phyloP scores from a whole-genome alignment of 2,329 filamentous ascomycete species.

The Cladophialophora psammophila region DNA sequence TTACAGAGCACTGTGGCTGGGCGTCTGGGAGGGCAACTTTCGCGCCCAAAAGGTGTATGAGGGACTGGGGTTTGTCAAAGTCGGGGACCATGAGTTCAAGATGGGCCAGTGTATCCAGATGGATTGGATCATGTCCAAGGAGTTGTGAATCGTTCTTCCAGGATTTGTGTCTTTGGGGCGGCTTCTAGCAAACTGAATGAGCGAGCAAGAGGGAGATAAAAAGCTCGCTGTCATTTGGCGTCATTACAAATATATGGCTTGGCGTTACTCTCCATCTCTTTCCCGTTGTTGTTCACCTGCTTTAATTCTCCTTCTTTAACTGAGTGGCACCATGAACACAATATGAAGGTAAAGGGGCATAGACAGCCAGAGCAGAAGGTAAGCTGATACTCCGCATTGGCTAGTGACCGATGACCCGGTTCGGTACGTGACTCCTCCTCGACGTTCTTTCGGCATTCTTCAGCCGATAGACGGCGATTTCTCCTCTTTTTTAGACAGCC shows the following conservation, averaged over 20 bases:
- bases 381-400: too few species aligned
- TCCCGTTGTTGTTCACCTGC: too few species aligned
- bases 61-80: slow-evolving; percentile 29
- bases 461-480: neutral
- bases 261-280: neutral
- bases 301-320: too few species aligned
- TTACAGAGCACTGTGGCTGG: slow-evolving; percentile 34
- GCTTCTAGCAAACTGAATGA: neutral
- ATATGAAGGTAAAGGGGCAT: too few species aligned
- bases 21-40: slow-evolving; percentile 40
- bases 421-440: neutral
- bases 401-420: neutral
- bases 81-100: slow-evolving; percentile 37
- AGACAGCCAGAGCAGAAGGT: too few species aligned
- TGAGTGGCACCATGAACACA: too few species aligned
- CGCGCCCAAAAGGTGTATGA: slow-evolving; percentile 36
- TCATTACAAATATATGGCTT: neutral
- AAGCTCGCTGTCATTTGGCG: neutral
- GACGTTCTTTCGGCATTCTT: neutral
- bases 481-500: neutral
- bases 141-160: slow-evolving; percentile 23
- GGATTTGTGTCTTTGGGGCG: neutral
- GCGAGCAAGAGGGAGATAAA: neutral
- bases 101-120: slow-evolving; percentile 39
- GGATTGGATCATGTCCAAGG: slow-evolving; percentile 38